Evolutionary conservation across 2,329 filamentous ascomycete species (phyloP).

Genomic region (Dactylellina haptotyla): DNA sequence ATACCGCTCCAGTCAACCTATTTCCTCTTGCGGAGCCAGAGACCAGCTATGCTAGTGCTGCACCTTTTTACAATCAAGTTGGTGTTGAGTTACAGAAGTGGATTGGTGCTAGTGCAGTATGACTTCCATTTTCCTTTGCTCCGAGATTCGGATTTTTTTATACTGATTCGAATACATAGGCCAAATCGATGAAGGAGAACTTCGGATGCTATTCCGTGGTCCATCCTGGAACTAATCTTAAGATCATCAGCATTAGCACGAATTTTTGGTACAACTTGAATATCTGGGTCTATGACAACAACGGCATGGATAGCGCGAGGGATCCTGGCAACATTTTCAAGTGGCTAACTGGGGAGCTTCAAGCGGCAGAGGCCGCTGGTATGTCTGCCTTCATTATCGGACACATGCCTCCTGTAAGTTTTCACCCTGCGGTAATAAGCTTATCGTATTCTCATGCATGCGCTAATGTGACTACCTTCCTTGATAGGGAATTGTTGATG

Average conservation of each 20-base stretch:
- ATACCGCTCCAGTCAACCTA: slow-evolving; percentile 67
- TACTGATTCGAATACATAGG: slow-evolving; percentile 7
- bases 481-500: slow-evolving; percentile 61
- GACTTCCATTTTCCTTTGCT: not conserved
- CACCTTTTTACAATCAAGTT: slow-evolving; percentile 35
- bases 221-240: slow-evolving; percentile 65
- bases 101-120: slow-evolving; percentile 38
- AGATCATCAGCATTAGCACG: slow-evolving; percentile 71
- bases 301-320: slow-evolving; percentile 66
- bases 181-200: slow-evolving; percentile 57
- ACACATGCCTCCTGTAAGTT: slow-evolving; percentile 67
- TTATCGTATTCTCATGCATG: not conserved
- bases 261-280: slow-evolving; percentile 71
- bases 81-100: slow-evolving; percentile 33
- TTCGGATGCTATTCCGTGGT: slow-evolving; percentile 64
- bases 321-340: slow-evolving; percentile 63
- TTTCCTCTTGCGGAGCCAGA: slow-evolving; percentile 62
- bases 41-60: slow-evolving; percentile 20
- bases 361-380: slow-evolving; percentile 66
- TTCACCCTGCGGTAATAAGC: not conserved
- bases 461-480: slow-evolving; percentile 5
- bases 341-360: slow-evolving; percentile 68
- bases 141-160: not conserved
- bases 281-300: slow-evolving; percentile 67
- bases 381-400: slow-evolving; percentile 70